These are phyloP conservation scores for Catharanthus roseus DNA, from an alignment of 257 asterid species.

Conservation along the genomic window DNA sequence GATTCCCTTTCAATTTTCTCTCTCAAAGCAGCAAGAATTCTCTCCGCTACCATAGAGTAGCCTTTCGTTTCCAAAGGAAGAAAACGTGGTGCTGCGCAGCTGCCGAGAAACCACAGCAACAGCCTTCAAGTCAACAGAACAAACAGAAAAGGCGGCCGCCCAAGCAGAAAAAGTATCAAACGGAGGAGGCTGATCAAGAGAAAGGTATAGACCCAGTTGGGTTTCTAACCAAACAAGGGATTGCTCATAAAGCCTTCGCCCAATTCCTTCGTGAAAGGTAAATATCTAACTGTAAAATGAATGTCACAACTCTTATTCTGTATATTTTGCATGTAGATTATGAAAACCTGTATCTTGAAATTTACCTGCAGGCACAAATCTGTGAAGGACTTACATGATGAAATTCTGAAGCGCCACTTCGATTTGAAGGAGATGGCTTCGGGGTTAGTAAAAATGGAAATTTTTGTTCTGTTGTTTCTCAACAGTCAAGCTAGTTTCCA, in stretches of 20 bases:
- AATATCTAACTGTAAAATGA: neutral
- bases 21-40: constrained; percentile 7
- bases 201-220: too few relatives aligned
- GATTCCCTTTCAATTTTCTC: constrained; percentile 14
- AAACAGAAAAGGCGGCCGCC: constrained; percentile 5
- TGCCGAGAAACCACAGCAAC: constrained; percentile 16
- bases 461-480: too few relatives aligned
- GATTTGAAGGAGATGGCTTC: constrained; percentile 66
- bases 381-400: constrained; percentile 76
- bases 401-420: constrained; percentile 46
- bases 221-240: constrained; percentile 66
- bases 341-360: constrained; percentile 9
- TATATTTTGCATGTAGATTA: neutral
- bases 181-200: too few relatives aligned
- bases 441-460: constrained; percentile 43
- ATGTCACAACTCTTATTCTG: neutral
- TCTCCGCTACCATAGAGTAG: neutral
- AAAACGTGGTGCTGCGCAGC: constrained; percentile 27
- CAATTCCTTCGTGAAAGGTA: constrained; percentile 93
- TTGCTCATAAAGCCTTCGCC: constrained; percentile 60
- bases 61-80: constrained; percentile 11
- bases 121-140: neutral
- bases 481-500: too few relatives aligned
- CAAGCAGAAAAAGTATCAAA: too few relatives aligned
- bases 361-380: constrained; percentile 61